These are phyloP conservation scores for Oryza meyeriana DNA, from an alignment of 176 grass and related monocot genomes.

Conservation along the genomic window DNA sequence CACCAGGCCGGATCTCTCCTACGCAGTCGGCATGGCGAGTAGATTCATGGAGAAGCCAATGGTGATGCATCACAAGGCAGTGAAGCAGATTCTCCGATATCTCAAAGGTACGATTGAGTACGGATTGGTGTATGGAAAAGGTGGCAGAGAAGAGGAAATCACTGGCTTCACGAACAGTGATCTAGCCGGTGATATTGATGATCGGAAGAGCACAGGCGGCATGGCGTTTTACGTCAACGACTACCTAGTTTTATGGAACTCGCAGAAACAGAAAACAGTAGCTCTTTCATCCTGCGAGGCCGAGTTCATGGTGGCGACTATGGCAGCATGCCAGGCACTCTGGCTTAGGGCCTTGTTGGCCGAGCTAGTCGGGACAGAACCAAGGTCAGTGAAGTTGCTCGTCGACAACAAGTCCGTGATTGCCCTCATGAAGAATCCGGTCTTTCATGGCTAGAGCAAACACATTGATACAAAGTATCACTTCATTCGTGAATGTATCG, in stretches of 20 bases:
- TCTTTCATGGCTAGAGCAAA: background rate
- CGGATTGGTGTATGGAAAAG: background rate
- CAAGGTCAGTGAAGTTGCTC: background rate
- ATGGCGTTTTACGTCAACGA: no score
- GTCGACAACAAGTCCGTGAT: background rate
- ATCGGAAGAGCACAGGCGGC: no score
- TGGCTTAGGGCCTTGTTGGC: no score
- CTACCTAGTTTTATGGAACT: no score
- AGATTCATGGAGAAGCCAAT: background rate
- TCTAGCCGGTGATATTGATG: background rate
- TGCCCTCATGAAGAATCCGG: background rate
- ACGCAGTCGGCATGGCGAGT: background rate
- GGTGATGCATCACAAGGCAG: background rate
- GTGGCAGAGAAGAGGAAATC: background rate
- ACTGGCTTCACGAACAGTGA: background rate
- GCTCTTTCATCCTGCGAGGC: no score
- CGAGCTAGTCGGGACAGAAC: background rate
- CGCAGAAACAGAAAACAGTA: no score
- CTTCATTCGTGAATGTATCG: background rate
- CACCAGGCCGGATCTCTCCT: background rate
- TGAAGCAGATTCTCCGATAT: background rate
- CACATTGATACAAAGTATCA: background rate
- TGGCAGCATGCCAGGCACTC: no score
- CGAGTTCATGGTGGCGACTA: no score
- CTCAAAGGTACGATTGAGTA: background rate